Evolutionary conservation across 805 yeast genomes (phyloP).

Genomic region (Wickerhamiella kurtzmanii): DNA sequence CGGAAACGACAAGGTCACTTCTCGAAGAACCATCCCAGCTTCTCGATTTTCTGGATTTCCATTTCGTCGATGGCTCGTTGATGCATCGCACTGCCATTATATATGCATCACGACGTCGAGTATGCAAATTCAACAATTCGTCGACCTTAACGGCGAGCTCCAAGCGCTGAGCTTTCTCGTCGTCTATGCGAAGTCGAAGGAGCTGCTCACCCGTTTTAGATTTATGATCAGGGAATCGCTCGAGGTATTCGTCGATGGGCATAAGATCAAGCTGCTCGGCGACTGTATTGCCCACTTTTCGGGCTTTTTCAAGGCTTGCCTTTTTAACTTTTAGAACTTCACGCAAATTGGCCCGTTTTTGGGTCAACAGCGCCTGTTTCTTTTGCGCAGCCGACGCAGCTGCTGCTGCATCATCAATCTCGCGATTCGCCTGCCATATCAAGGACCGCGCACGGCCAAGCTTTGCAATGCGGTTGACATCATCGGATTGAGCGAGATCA

Average conservation of each 20-base stretch:
- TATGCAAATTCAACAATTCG: neutral
- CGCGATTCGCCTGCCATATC: conserved; percentile 13
- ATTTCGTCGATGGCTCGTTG: too few species aligned
- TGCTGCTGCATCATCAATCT: conserved; percentile 2
- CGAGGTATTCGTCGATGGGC: neutral
- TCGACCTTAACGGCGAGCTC: neutral
- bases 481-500: neutral
- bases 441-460: neutral
- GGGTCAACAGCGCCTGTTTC: neutral
- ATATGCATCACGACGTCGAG: neutral
- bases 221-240: neutral
- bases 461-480: neutral
- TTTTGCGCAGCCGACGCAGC: neutral
- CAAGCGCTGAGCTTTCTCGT: neutral
- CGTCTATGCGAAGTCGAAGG: neutral
- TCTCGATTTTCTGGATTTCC: too few species aligned
- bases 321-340: neutral
- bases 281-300: too few species aligned
- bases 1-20: too few species aligned
- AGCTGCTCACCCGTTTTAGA: neutral
- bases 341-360: neutral
- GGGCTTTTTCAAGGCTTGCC: too few species aligned
- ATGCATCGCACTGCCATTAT: too few species aligned
- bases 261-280: neutral
- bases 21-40: too few species aligned